phyloP scores from a whole-genome alignment of 805 yeast species.

The Candida coleopterorum region DNA sequence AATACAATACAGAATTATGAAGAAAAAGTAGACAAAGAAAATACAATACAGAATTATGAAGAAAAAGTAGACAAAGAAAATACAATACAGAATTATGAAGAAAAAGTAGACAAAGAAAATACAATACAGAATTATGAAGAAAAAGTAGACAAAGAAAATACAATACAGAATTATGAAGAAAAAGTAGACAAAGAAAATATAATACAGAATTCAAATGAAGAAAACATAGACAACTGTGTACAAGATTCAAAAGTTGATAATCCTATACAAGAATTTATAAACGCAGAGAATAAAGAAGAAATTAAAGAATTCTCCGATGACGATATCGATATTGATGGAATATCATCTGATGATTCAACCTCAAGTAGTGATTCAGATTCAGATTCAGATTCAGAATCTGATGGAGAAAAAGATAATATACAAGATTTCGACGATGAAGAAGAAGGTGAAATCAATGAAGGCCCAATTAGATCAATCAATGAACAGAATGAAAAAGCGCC shows the following conservation, averaged over 20 bases:
- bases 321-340: conserved; percentile 19
- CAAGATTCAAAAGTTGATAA: background rate
- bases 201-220: background rate
- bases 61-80: background rate
- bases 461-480: conserved; percentile 75
- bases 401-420: conserved; percentile 48
- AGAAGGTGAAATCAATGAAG: conserved; percentile 41
- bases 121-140: background rate
- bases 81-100: background rate
- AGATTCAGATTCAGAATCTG: conserved; percentile 15
- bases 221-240: background rate
- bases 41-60: too few species aligned
- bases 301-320: conserved; percentile 21
- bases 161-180: background rate
- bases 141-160: background rate
- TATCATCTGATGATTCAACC: conserved; percentile 10
- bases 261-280: background rate
- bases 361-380: conserved; percentile 12
- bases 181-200: background rate
- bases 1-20: too few species aligned
- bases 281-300: conserved; percentile 1
- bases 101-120: conserved; percentile 1
- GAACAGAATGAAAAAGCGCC: conserved; percentile 72
- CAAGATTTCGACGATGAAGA: conserved; percentile 39
- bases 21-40: too few species aligned